Conservation (phyloP, 495 filamentous ascomycete species). For the Daldinia concentrica region DNA sequence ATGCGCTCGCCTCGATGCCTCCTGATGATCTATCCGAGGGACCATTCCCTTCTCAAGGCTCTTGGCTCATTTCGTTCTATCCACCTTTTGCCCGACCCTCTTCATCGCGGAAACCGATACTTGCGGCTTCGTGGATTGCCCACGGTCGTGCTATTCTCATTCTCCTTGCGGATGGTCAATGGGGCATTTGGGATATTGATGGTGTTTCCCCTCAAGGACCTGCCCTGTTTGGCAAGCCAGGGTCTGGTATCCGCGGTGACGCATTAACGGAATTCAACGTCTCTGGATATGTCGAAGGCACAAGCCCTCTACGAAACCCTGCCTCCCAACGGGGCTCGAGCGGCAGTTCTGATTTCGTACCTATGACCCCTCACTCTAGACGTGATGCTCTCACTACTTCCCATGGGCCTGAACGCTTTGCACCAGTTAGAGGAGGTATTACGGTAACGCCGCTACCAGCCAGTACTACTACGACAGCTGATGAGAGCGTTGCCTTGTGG, state of each 20-base stretch:
- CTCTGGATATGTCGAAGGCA: slow-evolving; percentile 70
- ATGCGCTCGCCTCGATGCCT: slow-evolving; percentile 53
- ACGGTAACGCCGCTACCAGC: slow-evolving; percentile 59
- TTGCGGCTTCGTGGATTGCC: slow-evolving; percentile 86
- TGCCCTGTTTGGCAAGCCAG: slow-evolving; percentile 66
- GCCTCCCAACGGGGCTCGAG: slow-evolving; percentile 48
- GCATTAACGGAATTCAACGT: slow-evolving; percentile 73
- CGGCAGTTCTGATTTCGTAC: slow-evolving; percentile 65
- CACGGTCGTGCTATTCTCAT: slow-evolving; percentile 79
- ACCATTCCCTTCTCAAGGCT: slow-evolving; percentile 60
- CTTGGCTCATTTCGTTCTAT: slow-evolving; percentile 77
- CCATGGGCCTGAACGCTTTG: slow-evolving; percentile 50
- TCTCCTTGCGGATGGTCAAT: slow-evolving; percentile 85
- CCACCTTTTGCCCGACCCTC: slow-evolving; percentile 67
- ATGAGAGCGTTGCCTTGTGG: slow-evolving; percentile 75
- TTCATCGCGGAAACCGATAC: slow-evolving; percentile 72
- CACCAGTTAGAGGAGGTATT: slow-evolving; percentile 67
- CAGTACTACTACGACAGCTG: slow-evolving; percentile 60
- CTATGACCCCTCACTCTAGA: slow-evolving; percentile 85
- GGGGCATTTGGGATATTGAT: slow-evolving; percentile 93
- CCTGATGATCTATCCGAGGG: slow-evolving; percentile 57
- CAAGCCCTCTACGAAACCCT: slow-evolving; percentile 54
- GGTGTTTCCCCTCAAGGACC: slow-evolving; percentile 63
- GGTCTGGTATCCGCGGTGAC: slow-evolving; percentile 67
- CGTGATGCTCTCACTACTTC: slow-evolving; percentile 56